These are phyloP conservation scores for Magnolia kwangsiensis DNA, from an alignment of 164 flowering plant genomes.

Conservation along the genomic window DNA sequence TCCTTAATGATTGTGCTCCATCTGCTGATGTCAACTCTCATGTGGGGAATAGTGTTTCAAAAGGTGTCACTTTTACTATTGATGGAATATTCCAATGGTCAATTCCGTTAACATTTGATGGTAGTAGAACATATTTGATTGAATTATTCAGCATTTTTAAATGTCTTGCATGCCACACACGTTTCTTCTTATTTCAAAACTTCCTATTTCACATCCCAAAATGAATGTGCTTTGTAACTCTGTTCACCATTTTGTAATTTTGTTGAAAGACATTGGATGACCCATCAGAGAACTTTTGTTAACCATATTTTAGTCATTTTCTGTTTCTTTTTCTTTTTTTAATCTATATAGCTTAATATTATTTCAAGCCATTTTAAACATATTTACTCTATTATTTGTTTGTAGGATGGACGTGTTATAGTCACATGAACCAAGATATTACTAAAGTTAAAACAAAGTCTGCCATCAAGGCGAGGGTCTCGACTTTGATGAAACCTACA, in stretches of 20 bases:
- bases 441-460: slow-evolving; percentile 31
- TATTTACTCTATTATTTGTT: background rate
- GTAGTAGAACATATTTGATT: background rate
- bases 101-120: background rate
- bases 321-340: background rate
- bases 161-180: no score
- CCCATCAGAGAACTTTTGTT: no score
- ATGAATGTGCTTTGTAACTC: no score
- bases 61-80: background rate
- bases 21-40: background rate
- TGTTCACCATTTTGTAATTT: no score
- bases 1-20: background rate
- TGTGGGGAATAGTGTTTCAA: background rate
- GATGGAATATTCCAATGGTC: background rate
- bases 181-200: no score
- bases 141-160: no score
- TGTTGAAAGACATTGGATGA: no score
- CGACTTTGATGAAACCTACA: slow-evolving; percentile 97
- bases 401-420: slow-evolving; percentile 43
- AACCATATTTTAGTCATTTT: background rate
- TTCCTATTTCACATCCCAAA: no score
- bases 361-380: background rate
- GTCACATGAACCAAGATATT: slow-evolving; percentile 29
- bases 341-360: background rate
- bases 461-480: slow-evolving; percentile 42